Base-by-base conservation (phyloP, 2,329 filamentous ascomycete genomes). In the Colletotrichum incanum region DNA sequence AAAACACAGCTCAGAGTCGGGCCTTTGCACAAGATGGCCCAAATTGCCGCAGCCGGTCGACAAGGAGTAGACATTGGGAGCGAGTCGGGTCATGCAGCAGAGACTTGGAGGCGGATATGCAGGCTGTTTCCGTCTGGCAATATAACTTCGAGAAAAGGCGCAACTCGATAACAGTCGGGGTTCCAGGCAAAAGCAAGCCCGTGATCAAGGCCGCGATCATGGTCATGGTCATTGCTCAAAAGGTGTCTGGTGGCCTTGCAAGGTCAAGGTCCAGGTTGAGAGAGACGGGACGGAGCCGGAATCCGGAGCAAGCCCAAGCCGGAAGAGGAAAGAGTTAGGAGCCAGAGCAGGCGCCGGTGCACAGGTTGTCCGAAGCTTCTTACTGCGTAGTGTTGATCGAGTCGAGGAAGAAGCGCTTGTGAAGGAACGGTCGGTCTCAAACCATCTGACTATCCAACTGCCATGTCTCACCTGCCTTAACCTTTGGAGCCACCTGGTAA, bases 1-100 rank as follows among this genome's bases (percentile, higher is more conserved):
- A 62, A 63, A 43, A 37, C 49, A 47, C 43, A 37, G 55, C 58
- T 58, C 60, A 50, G 43, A 63, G 58, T 54, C 65, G 69, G 65
- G 58, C 65, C 69, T 59, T 63, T 71, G 65, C 45, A n/a, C 50
- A 45, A 52, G 64, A 39, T 50, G 39, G 58, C 65, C 49, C 59
- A 49, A 63, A 61, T 28, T 58, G 56, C 63, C 41, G 52, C 52
- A 62, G 37, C 47, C 41, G 39, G 34, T 26, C 16, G 56, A 67
- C 68, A 61, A 67, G 64, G 68, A 67, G 56, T 39, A 55, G 34
- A 50, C 28, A 14, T 62, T 39, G 49, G 64, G 67, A 65, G 39
- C 52, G 49, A 61, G 20, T 39, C n/a, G 59, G 34, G 43, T 39
- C n/a, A 31, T 56, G 52, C 52, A 39, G 31, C 20, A 34, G 14